Base-by-base conservation (phyloP, 2,329 filamentous ascomycete species). In the Colletotrichum sp. region DNA sequence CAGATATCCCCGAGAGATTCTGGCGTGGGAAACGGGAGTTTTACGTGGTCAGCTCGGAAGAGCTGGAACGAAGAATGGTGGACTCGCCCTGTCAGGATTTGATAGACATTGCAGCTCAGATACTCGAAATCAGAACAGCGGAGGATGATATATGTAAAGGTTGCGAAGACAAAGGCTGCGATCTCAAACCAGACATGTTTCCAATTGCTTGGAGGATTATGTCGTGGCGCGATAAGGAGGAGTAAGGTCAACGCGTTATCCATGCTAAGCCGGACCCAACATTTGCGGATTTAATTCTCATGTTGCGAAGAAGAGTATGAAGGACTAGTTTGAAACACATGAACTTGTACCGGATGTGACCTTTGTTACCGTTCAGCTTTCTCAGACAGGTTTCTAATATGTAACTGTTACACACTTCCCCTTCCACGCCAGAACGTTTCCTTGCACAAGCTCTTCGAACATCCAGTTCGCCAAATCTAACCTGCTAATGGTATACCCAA, bases 401-500 rank as follows among this genome's bases (percentile, higher is more conserved):
- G 66, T 68, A n/a, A 68, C n/a, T 32, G 66, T 68, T 3, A 68
- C 66, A 2, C 66, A 68, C 30, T 59, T 68, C 13, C 48, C 66
- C 1, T 68, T 60, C 66, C 52, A 68, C 8, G 18, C 15, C 1
- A 10, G 3, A 4, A 39, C 8, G 18, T 68, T 59, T 12, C 24
- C 67, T 59, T 71, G 30, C 0, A 75, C 34, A 15, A 75, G 44
- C 57, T 75, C 57, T 12, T 75, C 48, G 12, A 71, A 75, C 44
- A 75, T 67, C 72, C 72, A 75, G 8, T 64, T 65, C 22, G 67
- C 72, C 62, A 75, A 12, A 32, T 75, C 72, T 1, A 30, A 9
- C 6, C 72, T 22, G 3, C 67, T 34, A 0, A 71, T 16, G 1
- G 48, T 70, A 30, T 75, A 75, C 10, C 72, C 72, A 3, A 75